phyloP scores from a whole-genome alignment of 306 rosid genomes.

The Cucumis sativus region Cucumber_9930_V3 NC_026658.2:1826001-1826500 shows the following conservation, averaged over 20 bases:
- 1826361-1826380: slow-evolving; percentile 8
- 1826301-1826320: slow-evolving; percentile 65
- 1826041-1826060: neutral
- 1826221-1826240: slow-evolving; percentile 47
- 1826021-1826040: too few relatives aligned
- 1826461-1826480: neutral
- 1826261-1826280: slow-evolving; percentile 54
- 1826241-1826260: slow-evolving; percentile 67
- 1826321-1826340: slow-evolving; percentile 79
- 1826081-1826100: neutral
- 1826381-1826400: neutral
- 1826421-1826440: neutral
- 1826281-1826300: slow-evolving; percentile 79
- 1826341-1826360: slow-evolving; percentile 68
- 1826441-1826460: neutral
- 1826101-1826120: neutral
- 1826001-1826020: too few relatives aligned
- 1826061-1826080: neutral
- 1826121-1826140: neutral
- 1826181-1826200: slow-evolving; percentile 86
- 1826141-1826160: neutral
- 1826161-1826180: slow-evolving; percentile 37
- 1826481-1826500: neutral
- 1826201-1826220: slow-evolving; percentile 77
- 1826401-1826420: neutral